Evolutionary conservation across 345 rosid species (phyloP), one percentile per base, ranked within the genome.

Genomic region (Corymbia maculata): DNA sequence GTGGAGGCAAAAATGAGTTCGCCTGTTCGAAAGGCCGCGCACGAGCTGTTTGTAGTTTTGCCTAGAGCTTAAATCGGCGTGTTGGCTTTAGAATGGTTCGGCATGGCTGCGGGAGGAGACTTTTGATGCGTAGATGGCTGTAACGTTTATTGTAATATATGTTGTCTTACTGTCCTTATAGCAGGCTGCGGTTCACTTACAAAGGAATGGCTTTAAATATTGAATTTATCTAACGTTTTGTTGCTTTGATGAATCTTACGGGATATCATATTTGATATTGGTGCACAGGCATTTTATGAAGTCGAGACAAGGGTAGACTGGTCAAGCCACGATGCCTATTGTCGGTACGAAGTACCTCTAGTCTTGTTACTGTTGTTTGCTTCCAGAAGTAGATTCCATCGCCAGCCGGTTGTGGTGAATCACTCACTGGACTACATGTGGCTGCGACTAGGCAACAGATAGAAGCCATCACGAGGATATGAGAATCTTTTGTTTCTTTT

Each of bases 301-400:
- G 96, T 96, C 19, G 98, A 96, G 93, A 91, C 85, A 66, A 93
- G 92, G 89, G 97, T 91, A 82, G 97, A 97, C 89, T 97, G 97
- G 97, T 91, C 91, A n/a, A 91, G 86, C 45, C 95, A 95, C 53
- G 89, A 92, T 92, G 95, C 92, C 22, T 95, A 96, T 91, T 96
- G 98, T 93, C 88, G 97, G 99, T 97, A 90, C 91, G 49, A 85
- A 86, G 86, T 90, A 86, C 85, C 55, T 53, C 70, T 55, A 84
- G 44, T 42, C 86, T 88, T 75, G 53, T 47, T 68, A 9, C 61
- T 2, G 47, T 61, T 5, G 32, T 68, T 82, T 26, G 14, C 88
- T 75, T 75, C 80, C 80, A 32, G 44, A 70, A 32, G 80, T 32
- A 32, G 45, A 70, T 70, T 70, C 80, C 49, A 75, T 75, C 0